Conservation (phyloP, 768 basidiomycete genomes). For the Hebeloma cylindrosporum region DNA sequence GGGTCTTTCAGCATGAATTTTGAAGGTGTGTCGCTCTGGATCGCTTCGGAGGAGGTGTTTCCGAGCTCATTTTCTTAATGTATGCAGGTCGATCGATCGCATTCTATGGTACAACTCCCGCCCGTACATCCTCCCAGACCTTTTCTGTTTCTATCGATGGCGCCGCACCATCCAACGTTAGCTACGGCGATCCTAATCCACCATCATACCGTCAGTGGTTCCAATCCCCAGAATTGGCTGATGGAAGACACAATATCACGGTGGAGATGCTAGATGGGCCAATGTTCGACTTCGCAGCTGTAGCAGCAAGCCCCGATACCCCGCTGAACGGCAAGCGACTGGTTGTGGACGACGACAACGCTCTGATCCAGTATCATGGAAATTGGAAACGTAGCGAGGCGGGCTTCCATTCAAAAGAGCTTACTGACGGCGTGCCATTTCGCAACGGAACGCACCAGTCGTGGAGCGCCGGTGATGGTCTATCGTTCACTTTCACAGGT, state of each 20-base stretch:
- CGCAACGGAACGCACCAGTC: too few species aligned
- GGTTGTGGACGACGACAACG: constrained; percentile 25
- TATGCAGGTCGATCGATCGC: constrained; percentile 13
- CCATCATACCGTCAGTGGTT: constrained; percentile 20
- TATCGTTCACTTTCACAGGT: too few species aligned
- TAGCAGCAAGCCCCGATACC: constrained; percentile 13
- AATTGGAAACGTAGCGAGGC: too few species aligned
- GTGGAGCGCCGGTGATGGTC: too few species aligned
- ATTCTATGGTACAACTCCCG: constrained; percentile 15
- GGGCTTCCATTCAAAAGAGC: too few species aligned
- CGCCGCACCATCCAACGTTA: not conserved
- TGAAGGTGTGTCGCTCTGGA: constrained; percentile 6
- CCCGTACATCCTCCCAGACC: not conserved
- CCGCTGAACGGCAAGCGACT: constrained; percentile 12
- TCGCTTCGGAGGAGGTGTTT: too few species aligned
- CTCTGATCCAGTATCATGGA: too few species aligned
- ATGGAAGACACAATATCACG: constrained; percentile 17
- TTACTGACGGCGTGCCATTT: too few species aligned
- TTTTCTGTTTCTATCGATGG: constrained; percentile 18
- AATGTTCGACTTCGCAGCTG: constrained; percentile 15
- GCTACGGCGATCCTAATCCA: constrained; percentile 11
- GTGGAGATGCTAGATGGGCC: not conserved
- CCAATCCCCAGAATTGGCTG: constrained; percentile 14
- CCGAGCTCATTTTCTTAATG: not conserved
- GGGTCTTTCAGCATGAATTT: constrained; percentile 13